Conservation (phyloP, 805 yeast species). For the Dipodascus geniculatus region DNA sequence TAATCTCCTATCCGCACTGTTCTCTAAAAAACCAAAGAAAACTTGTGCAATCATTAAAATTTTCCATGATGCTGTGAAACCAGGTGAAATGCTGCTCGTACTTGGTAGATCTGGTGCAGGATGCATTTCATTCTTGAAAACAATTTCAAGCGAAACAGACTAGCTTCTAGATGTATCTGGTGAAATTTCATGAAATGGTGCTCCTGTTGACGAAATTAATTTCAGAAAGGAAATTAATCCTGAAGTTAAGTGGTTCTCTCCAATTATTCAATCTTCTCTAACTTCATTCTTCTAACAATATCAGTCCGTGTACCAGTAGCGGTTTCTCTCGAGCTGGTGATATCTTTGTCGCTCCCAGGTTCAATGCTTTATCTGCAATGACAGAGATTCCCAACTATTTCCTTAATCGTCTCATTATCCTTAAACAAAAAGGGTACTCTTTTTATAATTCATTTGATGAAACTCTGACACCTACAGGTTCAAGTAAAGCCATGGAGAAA, state of each 20-base stretch:
- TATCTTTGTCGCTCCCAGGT: constrained; percentile 46
- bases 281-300: constrained; percentile 32
- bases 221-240: constrained; percentile 40
- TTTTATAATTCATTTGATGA: constrained; percentile 68
- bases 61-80: constrained; percentile 29
- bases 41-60: constrained; percentile 18
- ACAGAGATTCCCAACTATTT: constrained; percentile 41
- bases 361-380: constrained; percentile 48
- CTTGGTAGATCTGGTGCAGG: constrained; percentile 75
- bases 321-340: constrained; percentile 57
- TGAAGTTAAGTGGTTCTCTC: constrained; percentile 34
- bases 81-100: constrained; percentile 63
- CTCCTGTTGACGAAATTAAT: constrained; percentile 47
- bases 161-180: constrained; percentile 40
- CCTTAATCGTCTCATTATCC: constrained; percentile 45
- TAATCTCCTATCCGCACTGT: constrained; percentile 18
- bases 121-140: constrained; percentile 57
- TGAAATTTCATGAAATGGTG: constrained; percentile 48
- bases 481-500: constrained; percentile 67
- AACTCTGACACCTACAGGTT: constrained; percentile 42
- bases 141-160: constrained; percentile 47
- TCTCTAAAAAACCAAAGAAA: constrained; percentile 5
- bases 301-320: constrained; percentile 39
- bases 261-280: constrained; percentile 47
- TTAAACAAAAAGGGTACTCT: constrained; percentile 61